Evolutionary conservation across 495 filamentous ascomycete species (phyloP), one percentile per base, ranked within the genome.

Genomic region (Parmelia sp.): DNA sequence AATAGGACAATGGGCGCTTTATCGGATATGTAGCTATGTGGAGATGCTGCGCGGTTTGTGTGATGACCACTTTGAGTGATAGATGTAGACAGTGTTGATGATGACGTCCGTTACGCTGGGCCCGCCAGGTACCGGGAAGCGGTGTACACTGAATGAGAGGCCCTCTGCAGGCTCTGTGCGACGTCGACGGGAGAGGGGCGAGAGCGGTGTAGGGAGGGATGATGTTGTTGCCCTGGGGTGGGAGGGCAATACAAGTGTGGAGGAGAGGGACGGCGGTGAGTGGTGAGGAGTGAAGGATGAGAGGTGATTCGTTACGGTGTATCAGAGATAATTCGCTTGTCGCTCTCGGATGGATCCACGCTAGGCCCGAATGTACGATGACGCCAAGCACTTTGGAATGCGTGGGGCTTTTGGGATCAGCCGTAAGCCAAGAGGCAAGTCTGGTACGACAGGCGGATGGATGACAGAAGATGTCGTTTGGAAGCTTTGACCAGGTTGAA

Each of bases 221-320:
- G 58, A 36, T 21, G 67, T 42, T 59, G 60, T 60, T 44, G 40
- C 55, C 65, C 44, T 49, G 17, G 35, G 56, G 35, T 44, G 45
- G 44, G 19, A 40, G 37, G 33, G 29, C 62, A 35, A 67, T 44
- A 45, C 37, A 55, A 40, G 55, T 6, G 27, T 35, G n/a, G 42
- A 63, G 37, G 60, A 45, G 56, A 55, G 63, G 49, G 51, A 60
- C 53, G 62, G 65, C 51, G 63, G 57, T 53, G 62, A 65, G 31
- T 4, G 44, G 65, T 33, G 63, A 70, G 53, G 64, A 58, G 58
- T 63, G 70, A 72, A 68, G 71, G 66, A 69, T 66, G 66, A 66
- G 39, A 64, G 57, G 71, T 70, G 72, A 75, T 69, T 73, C 71
- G 72, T 71, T 70, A 53, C 62, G 62, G 51, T 58, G 62, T 57